Conservation (phyloP, 139 green algal genomes). For the Nannochloris sp. region DNA sequence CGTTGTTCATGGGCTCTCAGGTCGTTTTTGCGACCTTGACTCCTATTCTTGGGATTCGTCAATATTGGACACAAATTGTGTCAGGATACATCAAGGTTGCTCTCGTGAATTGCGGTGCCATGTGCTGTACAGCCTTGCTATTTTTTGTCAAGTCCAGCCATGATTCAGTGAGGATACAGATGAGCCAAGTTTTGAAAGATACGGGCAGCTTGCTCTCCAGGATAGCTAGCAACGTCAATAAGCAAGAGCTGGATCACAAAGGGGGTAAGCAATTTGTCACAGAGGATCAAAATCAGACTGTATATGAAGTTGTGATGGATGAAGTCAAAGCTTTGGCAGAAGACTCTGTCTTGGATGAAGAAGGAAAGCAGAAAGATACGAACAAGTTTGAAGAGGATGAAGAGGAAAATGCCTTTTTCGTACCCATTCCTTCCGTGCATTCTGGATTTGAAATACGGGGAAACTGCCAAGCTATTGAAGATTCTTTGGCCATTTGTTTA, state of each 20-base stretch:
- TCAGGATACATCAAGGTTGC: slow-evolving; percentile 20
- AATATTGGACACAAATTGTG: slow-evolving; percentile 16
- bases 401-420: too few relatives aligned
- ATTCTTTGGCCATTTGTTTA: neutral
- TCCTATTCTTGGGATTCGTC: neutral
- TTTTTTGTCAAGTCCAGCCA: slow-evolving; percentile 7
- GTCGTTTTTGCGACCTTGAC: slow-evolving; percentile 15
- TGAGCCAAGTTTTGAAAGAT: neutral
- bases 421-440: neutral
- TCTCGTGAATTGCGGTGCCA: slow-evolving; percentile 6
- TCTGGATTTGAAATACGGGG: neutral
- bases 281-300: too few relatives aligned
- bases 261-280: too few relatives aligned
- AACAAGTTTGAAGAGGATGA: too few relatives aligned
- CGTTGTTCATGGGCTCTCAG: slow-evolving; percentile 15
- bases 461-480: neutral
- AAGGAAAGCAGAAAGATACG: too few relatives aligned
- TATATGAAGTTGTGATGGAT: too few relatives aligned
- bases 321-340: too few relatives aligned
- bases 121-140: slow-evolving; percentile 3
- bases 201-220: slow-evolving; percentile 1
- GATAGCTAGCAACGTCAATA: neutral
- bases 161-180: slow-evolving; percentile 8
- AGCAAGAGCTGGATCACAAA: too few relatives aligned
- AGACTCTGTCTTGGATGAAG: too few relatives aligned